A percentile compares a stretch with the other conserved stretches of the same genome.
These are phyloP conservation scores for Aspergillus fijiensis DNA, from an alignment of 2,329 filamentous ascomycete species.

Conservation along the genomic window DNA sequence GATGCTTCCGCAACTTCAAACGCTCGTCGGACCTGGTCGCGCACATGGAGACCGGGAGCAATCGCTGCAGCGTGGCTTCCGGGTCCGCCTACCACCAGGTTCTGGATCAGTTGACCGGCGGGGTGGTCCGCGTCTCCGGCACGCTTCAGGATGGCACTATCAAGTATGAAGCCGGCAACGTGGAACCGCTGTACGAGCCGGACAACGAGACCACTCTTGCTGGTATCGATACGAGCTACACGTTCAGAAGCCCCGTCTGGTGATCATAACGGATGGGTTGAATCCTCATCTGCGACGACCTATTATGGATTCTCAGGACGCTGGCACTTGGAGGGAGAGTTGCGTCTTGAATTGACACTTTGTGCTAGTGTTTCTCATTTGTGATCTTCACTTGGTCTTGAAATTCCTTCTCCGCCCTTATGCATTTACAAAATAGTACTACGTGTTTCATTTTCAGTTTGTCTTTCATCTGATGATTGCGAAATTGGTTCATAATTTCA, in stretches of 20 bases:
- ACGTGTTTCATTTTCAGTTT: rapidly evolving
- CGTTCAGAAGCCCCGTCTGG: neutral
- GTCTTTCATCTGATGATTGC: too few relatives aligned
- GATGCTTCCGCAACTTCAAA: slow-evolving; percentile 41
- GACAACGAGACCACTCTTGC: slow-evolving; percentile 11
- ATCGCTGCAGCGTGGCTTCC: slow-evolving; percentile 36
- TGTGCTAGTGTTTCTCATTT: too few relatives aligned
- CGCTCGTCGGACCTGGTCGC: slow-evolving; percentile 39
- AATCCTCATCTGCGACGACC: too few relatives aligned
- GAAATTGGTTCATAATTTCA: too few relatives aligned
- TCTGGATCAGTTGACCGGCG: slow-evolving; percentile 41
- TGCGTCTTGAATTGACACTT: too few relatives aligned
- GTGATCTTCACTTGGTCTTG: too few relatives aligned
- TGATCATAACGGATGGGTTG: too few relatives aligned
- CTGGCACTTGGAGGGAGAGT: too few relatives aligned
- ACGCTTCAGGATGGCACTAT: slow-evolving; percentile 34
- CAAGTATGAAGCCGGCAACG: slow-evolving; percentile 30
- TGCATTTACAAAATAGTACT: too few relatives aligned
- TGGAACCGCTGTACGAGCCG: slow-evolving; percentile 12
- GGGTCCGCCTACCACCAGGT: slow-evolving; percentile 32
- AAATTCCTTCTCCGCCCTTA: too few relatives aligned
- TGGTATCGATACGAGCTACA: slow-evolving; percentile 3
- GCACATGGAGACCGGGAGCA: slow-evolving; percentile 41
- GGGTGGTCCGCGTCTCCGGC: slow-evolving; percentile 36
- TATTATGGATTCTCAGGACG: too few relatives aligned